Base-by-base conservation (phyloP, 2,329 filamentous ascomycete species). In the Monosporascus sp. region DNA sequence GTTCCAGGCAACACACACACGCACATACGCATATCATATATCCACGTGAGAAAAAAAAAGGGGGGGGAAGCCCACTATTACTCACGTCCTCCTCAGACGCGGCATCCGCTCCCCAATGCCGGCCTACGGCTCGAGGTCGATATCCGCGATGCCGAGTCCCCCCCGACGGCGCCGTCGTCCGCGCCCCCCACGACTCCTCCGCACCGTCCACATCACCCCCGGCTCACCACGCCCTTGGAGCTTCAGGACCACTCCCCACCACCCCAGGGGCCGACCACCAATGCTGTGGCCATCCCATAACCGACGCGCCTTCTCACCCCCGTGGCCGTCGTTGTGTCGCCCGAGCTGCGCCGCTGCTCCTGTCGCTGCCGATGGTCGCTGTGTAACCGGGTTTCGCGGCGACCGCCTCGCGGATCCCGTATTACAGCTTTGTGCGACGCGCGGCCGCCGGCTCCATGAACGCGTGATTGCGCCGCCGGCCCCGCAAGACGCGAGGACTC, bases 231-330 rank as follows among this genome's bases (percentile, higher is more conserved):
- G 25, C 25, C 7, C 25, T 27, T 78, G 65, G 86, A 25, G 76
- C 64, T 86, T 78, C 3, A 85, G 79, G 41, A 90, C 66, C 1
- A 80, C 52, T 82, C 79, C 0, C 22, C n/a, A n/a, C 22, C 22
- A 3, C 93, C 93, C 90, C 91, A 96, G 27, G 0, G 92, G 67
- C 89, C 86, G 25, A 97, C 79, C 47, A 95, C 87, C 74, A n/a
- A 96, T 83, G 61, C 88, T 89, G 67, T 90, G 86, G 0, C 93
- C 93, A 71, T 94, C n/a, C 93, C 93, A 71, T 94, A 96, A 70
- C 89, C 95, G 27, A 81, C 79, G 53, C 93, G 77, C 70, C 85
- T 61, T 48, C 59, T 53, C 15, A 56, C 47, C 31, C 24, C 39
- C 20, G 6, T 22, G 8, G 8, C 18, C 37, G 37, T 31, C 78